Evolutionary conservation across 306 rosid genomes (phyloP).

Genomic region (Citrullus mucosospermus): DNA sequence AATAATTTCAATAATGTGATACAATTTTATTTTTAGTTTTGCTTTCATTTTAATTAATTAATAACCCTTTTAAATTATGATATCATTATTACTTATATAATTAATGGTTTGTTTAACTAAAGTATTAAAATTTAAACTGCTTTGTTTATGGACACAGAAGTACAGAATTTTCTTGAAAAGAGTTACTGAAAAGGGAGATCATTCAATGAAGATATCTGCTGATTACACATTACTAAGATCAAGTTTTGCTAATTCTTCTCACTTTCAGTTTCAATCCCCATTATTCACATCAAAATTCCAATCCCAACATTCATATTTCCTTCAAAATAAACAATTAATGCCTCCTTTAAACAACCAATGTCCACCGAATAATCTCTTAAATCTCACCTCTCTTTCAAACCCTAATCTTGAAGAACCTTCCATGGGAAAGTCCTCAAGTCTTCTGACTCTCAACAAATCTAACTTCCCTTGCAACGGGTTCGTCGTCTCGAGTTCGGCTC

Average conservation of each 20-base stretch:
- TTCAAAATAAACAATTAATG: background rate
- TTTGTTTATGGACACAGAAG: background rate
- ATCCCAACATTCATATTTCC: background rate
- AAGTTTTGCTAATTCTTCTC: background rate
- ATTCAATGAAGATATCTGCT: background rate
- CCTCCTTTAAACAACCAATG: background rate
- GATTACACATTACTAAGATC: background rate
- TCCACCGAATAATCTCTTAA: background rate
- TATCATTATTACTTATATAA: no score
- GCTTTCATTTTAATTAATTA: no score
- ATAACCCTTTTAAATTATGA: no score
- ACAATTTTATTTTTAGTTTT: no score
- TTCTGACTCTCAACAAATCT: background rate
- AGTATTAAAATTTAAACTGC: background rate
- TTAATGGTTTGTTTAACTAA: no score
- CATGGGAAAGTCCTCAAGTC: background rate
- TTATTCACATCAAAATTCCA: background rate
- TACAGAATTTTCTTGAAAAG: conserved; percentile 9
- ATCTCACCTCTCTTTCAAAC: background rate
- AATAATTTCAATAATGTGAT: background rate
- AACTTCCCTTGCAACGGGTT: background rate
- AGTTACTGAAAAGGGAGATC: background rate
- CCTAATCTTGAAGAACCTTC: conserved; percentile 1
- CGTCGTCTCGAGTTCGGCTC: background rate
- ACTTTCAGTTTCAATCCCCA: background rate